Conservation (phyloP, 495 filamentous ascomycete genomes). For the Neurospora sp. region DNA sequence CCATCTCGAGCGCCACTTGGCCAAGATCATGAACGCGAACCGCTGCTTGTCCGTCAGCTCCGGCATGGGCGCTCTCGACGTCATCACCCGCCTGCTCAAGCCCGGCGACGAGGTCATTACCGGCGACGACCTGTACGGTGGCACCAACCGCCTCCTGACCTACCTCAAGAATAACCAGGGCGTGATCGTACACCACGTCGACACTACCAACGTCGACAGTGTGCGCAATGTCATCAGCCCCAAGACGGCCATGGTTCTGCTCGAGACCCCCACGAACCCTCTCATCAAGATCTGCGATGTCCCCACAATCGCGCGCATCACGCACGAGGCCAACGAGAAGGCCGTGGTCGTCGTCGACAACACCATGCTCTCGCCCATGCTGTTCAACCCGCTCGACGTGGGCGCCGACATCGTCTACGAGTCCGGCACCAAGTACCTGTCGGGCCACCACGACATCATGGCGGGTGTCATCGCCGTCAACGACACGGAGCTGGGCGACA, state of each 20-base stretch:
- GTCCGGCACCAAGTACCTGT: constrained; percentile 94
- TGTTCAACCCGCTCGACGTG: constrained; percentile 83
- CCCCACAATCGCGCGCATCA: constrained; percentile 56
- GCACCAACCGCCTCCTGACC: constrained; percentile 87
- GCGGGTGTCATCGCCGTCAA: constrained; percentile 91
- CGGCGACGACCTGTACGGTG: constrained; percentile 93
- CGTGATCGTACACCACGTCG: constrained; percentile 91
- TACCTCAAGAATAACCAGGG: constrained; percentile 78
- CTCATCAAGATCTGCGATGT: constrained; percentile 97
- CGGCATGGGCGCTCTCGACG: constrained; percentile 94
- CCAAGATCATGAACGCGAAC: constrained; percentile 94
- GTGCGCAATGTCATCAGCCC: constrained; percentile 56
- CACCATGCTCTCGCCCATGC: constrained; percentile 93
- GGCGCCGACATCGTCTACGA: constrained; percentile 96
- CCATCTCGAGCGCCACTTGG: constrained; percentile 90
- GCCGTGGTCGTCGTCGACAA: constrained; percentile 91
- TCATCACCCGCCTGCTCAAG: constrained; percentile 85
- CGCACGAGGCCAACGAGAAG: constrained; percentile 69
- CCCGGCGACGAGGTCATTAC: constrained; percentile 96
- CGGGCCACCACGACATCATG: constrained; percentile 98
- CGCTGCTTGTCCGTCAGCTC: constrained; percentile 87
- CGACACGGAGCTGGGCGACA: constrained; percentile 67
- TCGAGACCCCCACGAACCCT: constrained; percentile 95
- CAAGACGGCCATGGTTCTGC: constrained; percentile 90
- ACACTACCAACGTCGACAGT: constrained; percentile 66